Evolutionary conservation across 257 asterid genomes (phyloP), one percentile per base, ranked within the genome.

Genomic region (Jaltomata sinuosa): DNA sequence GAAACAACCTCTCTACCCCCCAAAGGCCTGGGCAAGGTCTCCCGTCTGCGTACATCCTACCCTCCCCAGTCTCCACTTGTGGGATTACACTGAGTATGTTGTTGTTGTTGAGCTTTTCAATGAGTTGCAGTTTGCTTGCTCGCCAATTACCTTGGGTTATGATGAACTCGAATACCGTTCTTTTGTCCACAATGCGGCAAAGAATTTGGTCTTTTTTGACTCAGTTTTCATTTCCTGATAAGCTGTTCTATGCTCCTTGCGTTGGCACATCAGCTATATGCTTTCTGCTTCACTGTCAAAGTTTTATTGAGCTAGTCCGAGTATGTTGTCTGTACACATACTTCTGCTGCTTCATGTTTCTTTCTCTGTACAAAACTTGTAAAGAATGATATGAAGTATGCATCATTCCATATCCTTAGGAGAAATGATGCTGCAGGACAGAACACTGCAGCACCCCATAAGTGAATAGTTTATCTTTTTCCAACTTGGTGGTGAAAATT

Each of bases 221-320:
- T 45, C 16, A 27, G 18, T 64, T 36, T 32, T 74, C 42, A 36
- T 52, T 84, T 32, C 53, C 45, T 32, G 32, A 45, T 50, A 55
- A 72, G 80, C 54, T 72, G 27, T 21, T 54, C 10, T 40, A 18
- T 82, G 65, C 47, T 87, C 71, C 91, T 90, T 94, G 93, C 98
- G 97, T 91, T 84, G 93, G 83, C 71, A 88, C 89, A 34, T 94
- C 99, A 64, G 83, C 97, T 72, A 84, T 94, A 71, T 94, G 97
- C 89, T 94, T 95, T 88, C 76, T 94, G 91, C 91, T 94, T 49
- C 95, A 91, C n/a, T 90, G 96, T 89, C 99, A 94, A 92, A 92
- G 93, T 50, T 94, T 93, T 83, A 91, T 94, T 84, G 97, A 93
- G 91, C 96, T 94, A 49, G 93, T 95, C 83, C 94, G 97, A 96